Conservation (phyloP, 2,329 filamentous ascomycete genomes). For the Fusarium agapanthi region DNA sequence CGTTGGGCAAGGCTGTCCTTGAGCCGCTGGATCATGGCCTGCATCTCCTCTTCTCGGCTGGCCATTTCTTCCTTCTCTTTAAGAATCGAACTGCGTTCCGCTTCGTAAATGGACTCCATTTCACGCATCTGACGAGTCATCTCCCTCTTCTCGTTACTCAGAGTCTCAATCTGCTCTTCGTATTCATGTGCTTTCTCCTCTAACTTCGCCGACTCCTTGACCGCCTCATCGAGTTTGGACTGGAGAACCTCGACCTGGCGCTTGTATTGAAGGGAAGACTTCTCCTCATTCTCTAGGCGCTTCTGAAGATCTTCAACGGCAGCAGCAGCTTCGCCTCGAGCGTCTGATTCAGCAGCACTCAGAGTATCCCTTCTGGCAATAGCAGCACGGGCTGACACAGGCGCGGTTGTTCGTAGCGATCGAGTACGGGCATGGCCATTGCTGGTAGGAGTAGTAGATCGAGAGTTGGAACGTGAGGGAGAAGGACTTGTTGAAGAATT, state of each 20-base stretch:
- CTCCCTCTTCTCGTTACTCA: conserved; percentile 88
- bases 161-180: conserved; percentile 81
- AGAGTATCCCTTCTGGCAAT: conserved; percentile 67
- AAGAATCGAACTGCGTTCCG: conserved; percentile 84
- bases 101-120: conserved; percentile 91
- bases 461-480: conserved; percentile 49
- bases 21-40: conserved; percentile 86
- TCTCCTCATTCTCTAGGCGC: conserved; percentile 82
- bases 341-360: conserved; percentile 71
- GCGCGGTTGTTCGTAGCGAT: conserved; percentile 71
- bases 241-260: conserved; percentile 89
- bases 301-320: conserved; percentile 86
- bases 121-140: conserved; percentile 85
- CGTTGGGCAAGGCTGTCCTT: conserved; percentile 89
- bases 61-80: conserved; percentile 92
- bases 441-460: conserved; percentile 56
- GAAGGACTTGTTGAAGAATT: conserved; percentile 47
- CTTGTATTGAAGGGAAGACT: conserved; percentile 77
- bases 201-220: conserved; percentile 82
- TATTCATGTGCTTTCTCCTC: conserved; percentile 90
- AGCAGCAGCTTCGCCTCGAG: conserved; percentile 80
- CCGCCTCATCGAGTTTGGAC: conserved; percentile 83
- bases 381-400: conserved; percentile 77
- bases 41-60: conserved; percentile 88
- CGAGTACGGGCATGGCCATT: conserved; percentile 63